phyloP scores from a whole-genome alignment of 2,329 filamentous ascomycete genomes.

The Sclerotiophoma versabilis region DNA sequence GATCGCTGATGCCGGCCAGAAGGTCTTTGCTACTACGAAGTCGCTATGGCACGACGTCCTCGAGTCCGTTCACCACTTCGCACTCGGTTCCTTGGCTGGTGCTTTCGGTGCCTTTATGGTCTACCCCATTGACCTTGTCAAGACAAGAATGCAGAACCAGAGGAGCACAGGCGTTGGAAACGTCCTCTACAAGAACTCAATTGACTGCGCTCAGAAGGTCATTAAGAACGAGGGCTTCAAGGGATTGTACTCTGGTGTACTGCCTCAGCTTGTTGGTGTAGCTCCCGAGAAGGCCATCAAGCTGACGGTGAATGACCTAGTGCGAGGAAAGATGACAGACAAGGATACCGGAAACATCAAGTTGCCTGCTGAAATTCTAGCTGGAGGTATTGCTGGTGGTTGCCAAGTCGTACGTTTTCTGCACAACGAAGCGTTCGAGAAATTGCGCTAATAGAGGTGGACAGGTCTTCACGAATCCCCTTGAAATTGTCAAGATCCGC shows the following conservation, averaged over 20 bases:
- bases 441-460: constrained; percentile 14
- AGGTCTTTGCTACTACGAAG: constrained; percentile 63
- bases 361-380: constrained; percentile 75
- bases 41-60: constrained; percentile 69
- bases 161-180: constrained; percentile 79
- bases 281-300: constrained; percentile 99
- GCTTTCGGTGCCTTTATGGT: constrained; percentile 99
- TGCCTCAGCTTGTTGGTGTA: constrained; percentile 95
- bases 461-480: constrained; percentile 93
- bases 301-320: constrained; percentile 95
- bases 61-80: constrained; percentile 89
- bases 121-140: constrained; percentile 97
- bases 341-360: constrained; percentile 76
- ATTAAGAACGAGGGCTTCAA: constrained; percentile 88
- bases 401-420: constrained; percentile 84
- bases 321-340: constrained; percentile 77
- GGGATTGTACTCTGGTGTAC: constrained; percentile 91
- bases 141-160: constrained; percentile 99
- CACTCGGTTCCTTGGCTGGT: constrained; percentile 85
- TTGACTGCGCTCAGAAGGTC: constrained; percentile 94
- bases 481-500: constrained; percentile 99
- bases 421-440: neutral
- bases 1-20: constrained; percentile 55
- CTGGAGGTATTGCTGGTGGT: constrained; percentile 86
- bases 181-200: constrained; percentile 92